Evolutionary conservation across 805 yeast species (phyloP).

Genomic region (Saccharomyces eubayanus): DNA sequence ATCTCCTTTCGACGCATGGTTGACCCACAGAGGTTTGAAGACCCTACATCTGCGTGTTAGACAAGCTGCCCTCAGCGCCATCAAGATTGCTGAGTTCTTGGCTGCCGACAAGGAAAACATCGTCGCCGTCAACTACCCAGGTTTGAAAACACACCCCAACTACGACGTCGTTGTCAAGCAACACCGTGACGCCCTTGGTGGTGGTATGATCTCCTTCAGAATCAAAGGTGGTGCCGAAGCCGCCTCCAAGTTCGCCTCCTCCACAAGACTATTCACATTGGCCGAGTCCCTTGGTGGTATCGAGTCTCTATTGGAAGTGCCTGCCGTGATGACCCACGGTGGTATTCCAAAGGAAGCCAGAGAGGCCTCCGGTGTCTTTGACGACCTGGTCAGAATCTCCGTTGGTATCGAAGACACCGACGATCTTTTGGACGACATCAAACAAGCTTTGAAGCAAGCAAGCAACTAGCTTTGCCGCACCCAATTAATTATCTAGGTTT

Average conservation of each 20-base stretch:
- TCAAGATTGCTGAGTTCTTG: constrained; percentile 60
- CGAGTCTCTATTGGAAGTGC: constrained; percentile 78
- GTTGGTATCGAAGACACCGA: constrained; percentile 83
- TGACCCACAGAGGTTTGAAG: constrained; percentile 86
- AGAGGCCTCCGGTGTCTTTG: constrained; percentile 72
- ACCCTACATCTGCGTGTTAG: constrained; percentile 74
- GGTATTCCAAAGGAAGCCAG: constrained; percentile 76
- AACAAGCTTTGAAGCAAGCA: constrained; percentile 52
- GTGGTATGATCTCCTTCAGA: constrained; percentile 88
- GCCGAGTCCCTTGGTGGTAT: constrained; percentile 91
- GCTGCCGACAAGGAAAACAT: constrained; percentile 39
- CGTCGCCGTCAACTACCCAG: constrained; percentile 73
- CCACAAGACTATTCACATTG: constrained; percentile 69
- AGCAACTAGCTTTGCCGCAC: constrained; percentile 1
- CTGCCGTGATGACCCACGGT: constrained; percentile 88
- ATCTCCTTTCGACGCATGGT: constrained; percentile 86
- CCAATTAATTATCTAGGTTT: background rate
- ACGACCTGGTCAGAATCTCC: constrained; percentile 72
- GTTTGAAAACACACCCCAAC: constrained; percentile 57
- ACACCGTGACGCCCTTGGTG: constrained; percentile 80
- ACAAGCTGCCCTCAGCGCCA: constrained; percentile 60
- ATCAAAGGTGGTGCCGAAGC: constrained; percentile 72
- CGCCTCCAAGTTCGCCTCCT: constrained; percentile 64
- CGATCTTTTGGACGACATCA: constrained; percentile 63
- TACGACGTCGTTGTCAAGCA: constrained; percentile 59